These are phyloP conservation scores for Mortierella sp. DNA, from an alignment of 371 early-diverging fungal species.

Conservation along the genomic window DNA sequence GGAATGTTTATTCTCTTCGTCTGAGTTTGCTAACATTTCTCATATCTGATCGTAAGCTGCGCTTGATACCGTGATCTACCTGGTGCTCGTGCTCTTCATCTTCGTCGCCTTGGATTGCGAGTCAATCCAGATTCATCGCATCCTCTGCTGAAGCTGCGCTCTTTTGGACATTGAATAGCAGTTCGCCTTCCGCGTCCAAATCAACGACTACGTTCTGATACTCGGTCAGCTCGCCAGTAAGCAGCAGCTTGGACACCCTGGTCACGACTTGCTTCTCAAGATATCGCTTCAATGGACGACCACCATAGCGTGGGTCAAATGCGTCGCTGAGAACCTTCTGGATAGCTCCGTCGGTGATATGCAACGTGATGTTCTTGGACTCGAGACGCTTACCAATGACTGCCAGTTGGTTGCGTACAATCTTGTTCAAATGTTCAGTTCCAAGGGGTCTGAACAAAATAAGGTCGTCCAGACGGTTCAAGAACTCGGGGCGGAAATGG, in stretches of 20 bases:
- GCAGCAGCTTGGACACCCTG: slow-evolving; percentile 74
- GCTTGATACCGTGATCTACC: slow-evolving; percentile 19
- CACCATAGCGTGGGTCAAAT: slow-evolving; percentile 90
- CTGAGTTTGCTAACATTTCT: no score
- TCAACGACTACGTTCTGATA: slow-evolving; percentile 55
- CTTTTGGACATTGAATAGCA: slow-evolving; percentile 33
- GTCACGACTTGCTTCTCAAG: slow-evolving; percentile 79
- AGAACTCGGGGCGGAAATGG: slow-evolving; percentile 90
- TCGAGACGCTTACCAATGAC: slow-evolving; percentile 80
- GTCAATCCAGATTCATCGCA: slow-evolving; percentile 49
- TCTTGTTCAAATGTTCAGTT: slow-evolving; percentile 70
- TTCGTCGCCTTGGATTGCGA: background rate
- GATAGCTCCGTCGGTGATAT: slow-evolving; percentile 75
- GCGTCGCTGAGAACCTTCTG: slow-evolving; percentile 83
- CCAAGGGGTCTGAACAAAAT: slow-evolving; percentile 72
- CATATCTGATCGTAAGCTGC: background rate
- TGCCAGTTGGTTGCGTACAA: slow-evolving; percentile 82
- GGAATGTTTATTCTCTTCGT: no score
- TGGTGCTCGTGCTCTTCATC: slow-evolving; percentile 1
- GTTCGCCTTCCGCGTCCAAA: slow-evolving; percentile 27
- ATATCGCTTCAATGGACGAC: slow-evolving; percentile 71
- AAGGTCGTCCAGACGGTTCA: slow-evolving; percentile 91
- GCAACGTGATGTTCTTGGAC: slow-evolving; percentile 79
- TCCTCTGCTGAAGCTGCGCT: background rate
- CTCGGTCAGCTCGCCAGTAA: slow-evolving; percentile 68